Conservation (phyloP, 345 rosid genomes). For the Citrus medica region DNA sequence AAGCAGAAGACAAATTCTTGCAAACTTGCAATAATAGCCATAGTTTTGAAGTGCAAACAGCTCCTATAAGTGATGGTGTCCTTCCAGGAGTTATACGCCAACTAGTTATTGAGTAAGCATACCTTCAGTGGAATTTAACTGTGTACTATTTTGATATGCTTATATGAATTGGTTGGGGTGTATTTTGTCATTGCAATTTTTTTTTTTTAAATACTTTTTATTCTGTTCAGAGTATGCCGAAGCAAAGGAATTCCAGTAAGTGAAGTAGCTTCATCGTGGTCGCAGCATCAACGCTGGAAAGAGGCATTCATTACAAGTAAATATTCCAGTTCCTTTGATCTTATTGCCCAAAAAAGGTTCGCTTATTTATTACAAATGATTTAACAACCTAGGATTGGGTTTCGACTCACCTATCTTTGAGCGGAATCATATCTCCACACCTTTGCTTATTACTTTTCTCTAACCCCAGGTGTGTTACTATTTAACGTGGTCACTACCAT, state of each 20-base stretch:
- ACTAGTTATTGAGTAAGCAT: conserved; percentile 73
- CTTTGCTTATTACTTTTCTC: background rate
- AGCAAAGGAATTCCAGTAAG: conserved; percentile 56
- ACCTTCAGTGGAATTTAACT: background rate
- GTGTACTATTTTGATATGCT: background rate
- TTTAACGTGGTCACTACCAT: no score
- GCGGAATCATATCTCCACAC: background rate
- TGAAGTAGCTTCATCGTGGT: conserved; percentile 71
- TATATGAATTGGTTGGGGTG: background rate
- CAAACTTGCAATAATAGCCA: background rate
- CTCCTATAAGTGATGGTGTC: conserved; percentile 72
- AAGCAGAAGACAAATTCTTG: conserved; percentile 17
- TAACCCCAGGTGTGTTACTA: no score
- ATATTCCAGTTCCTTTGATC: background rate
- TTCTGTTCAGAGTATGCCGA: conserved; percentile 41
- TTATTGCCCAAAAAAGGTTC: background rate
- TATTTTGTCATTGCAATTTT: conserved; percentile 2
- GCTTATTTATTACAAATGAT: background rate
- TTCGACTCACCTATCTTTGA: background rate
- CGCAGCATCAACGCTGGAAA: conserved; percentile 52
- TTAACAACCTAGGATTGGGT: background rate
- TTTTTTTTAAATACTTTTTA: background rate
- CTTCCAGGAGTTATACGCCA: conserved; percentile 89
- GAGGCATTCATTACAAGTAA: conserved; percentile 80
- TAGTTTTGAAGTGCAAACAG: conserved; percentile 71